phyloP scores from a whole-genome alignment of 768 basidiomycete genomes.

The Leccinum aurantiacum region DNA sequence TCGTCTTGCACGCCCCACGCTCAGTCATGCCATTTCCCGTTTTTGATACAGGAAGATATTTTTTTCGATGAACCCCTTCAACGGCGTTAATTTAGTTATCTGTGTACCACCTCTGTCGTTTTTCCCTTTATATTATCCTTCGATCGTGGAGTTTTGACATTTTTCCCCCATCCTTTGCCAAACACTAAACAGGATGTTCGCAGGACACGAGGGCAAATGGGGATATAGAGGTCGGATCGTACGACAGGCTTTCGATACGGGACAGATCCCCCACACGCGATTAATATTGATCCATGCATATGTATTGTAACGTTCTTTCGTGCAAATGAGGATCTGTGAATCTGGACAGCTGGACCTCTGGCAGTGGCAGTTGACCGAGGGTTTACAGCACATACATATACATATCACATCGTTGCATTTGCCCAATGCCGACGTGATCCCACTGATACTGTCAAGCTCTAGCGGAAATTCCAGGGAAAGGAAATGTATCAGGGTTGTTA shows the following conservation, averaged over 20 bases:
- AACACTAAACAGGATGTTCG: not conserved
- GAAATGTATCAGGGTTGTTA: too few species aligned
- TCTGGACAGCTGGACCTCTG: not conserved
- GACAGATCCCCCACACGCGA: not conserved
- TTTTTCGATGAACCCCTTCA: not conserved
- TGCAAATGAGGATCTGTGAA: not conserved
- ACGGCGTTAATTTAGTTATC: not conserved
- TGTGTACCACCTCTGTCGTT: not conserved
- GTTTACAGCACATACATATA: not conserved
- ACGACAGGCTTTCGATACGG: not conserved
- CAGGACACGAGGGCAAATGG: not conserved
- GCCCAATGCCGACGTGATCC: not conserved
- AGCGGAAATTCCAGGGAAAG: too few species aligned
- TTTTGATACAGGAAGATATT: not conserved
- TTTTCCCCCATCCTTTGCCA: not conserved
- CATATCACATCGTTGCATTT: not conserved
- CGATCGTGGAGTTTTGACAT: not conserved
- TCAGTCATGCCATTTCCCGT: not conserved
- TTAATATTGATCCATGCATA: not conserved
- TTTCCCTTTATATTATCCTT: not conserved
- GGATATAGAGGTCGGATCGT: not conserved
- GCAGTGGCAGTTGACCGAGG: not conserved
- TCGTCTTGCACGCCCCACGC: not conserved
- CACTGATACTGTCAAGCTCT: not conserved
- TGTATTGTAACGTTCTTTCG: not conserved